phyloP scores from a whole-genome alignment of 192 early-diverging fungal species.

The Backusella psychrophila region DNA sequence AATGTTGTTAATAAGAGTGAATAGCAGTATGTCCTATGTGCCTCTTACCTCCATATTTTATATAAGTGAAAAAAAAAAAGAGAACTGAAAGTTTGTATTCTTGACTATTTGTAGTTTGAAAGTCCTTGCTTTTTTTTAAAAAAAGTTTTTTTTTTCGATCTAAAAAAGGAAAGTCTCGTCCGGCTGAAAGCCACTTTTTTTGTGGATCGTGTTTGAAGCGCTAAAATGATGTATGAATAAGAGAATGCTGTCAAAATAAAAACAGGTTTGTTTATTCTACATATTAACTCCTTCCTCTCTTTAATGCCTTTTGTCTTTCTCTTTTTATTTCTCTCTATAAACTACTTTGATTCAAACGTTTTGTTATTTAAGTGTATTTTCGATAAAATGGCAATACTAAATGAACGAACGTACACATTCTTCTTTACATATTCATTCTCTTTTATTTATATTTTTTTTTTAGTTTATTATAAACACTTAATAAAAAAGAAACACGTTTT shows the following conservation, averaged over 20 bases:
- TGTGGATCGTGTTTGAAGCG: neutral
- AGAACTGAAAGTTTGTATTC: neutral
- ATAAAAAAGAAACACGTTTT: neutral
- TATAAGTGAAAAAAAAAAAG: neutral
- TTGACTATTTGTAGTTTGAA: neutral
- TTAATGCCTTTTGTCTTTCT: neutral
- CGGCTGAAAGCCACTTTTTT: neutral
- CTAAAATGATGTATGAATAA: neutral
- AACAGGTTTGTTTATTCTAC: neutral
- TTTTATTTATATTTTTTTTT: neutral
- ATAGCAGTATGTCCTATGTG: neutral
- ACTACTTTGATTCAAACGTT: neutral
- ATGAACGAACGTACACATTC: neutral
- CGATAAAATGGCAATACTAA: neutral
- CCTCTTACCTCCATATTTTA: neutral
- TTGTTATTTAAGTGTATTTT: neutral
- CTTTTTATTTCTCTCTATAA: neutral
- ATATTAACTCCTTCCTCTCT: neutral
- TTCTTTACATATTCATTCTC: neutral
- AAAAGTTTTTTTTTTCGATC: neutral
- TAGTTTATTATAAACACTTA: neutral
- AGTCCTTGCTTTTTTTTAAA: neutral
- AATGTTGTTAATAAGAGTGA: neutral
- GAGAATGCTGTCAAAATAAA: neutral
- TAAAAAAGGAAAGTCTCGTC: slow-evolving; percentile 2